Evolutionary conservation across 257 asterid genomes (phyloP), one percentile per base, ranked within the genome.

Genomic region (Primulina tabacum): DNA sequence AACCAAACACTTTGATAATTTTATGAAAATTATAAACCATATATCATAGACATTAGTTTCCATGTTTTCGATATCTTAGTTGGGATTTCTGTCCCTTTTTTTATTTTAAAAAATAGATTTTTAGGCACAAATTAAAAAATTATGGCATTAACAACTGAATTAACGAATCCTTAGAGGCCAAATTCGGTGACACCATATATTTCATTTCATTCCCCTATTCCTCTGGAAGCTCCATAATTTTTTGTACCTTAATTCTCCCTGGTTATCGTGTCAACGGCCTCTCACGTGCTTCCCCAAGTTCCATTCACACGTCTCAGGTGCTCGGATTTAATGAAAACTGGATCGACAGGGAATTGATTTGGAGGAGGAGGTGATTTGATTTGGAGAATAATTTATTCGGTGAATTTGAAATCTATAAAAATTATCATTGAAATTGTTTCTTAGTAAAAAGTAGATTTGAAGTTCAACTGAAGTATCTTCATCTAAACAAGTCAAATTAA

Each of bases 181-280:
- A 83, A 65, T 73, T 76, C 58, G 62, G 59, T 83, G 88, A 81
- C 84, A 75, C 35, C 79, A 80, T 75, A 3, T 86, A 76, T 40
- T 12, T 33, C 37, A 33, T 12, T 11, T 43, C 50, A 20, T 29
- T 65, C 20, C 61, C 67, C 75, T 2, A 17, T 17, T 17, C 37
- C 30, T 71, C 77, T 64, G 64, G 33, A 76, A 70, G 35, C 24
- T 69, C 50, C 37, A 6, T 20, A 4, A 59, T 7, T 18, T 2
- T 38, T 59, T 73, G 17, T 74, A 86, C 96, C 89, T 83, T 83
- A 86, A 83, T 77, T 71, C 88, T 64, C 83, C 50, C 67, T 34
- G 53, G 8, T 18, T 52, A 17, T 50, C 3, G 76, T 69, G 91
- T 85, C 92, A 80, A 85, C 70, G 40, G 40, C 40, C 59, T 35